Evolutionary conservation across 2,329 filamentous ascomycete genomes (phyloP).

Genomic region (Lojkania enalia): DNA sequence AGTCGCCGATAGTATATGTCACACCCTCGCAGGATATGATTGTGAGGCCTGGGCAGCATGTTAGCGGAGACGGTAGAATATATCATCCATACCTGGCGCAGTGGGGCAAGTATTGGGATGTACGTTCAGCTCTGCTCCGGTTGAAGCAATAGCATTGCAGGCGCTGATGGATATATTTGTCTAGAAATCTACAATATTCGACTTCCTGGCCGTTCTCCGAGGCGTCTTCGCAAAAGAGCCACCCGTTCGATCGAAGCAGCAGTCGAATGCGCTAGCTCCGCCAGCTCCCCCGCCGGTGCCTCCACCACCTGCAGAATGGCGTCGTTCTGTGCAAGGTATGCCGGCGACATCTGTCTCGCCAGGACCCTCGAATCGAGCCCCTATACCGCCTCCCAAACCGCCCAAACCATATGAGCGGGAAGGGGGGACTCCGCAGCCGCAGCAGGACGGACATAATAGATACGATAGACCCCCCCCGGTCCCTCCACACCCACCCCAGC

Average conservation of each 20-base stretch:
- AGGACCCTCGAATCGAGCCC: slow-evolving; percentile 27
- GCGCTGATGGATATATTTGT: slow-evolving; percentile 5
- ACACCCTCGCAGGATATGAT: slow-evolving; percentile 86
- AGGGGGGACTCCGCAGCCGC: slow-evolving; percentile 26
- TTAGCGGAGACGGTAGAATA: slow-evolving; percentile 87
- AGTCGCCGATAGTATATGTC: slow-evolving; percentile 85
- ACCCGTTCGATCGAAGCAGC: slow-evolving; percentile 74
- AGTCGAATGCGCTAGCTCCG: slow-evolving; percentile 29
- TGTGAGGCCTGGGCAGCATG: slow-evolving; percentile 89
- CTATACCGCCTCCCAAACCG: slow-evolving; percentile 53
- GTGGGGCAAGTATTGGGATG: slow-evolving; percentile 89
- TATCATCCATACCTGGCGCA: slow-evolving; percentile 95
- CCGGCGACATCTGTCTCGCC: slow-evolving; percentile 43
- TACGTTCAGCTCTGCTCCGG: slow-evolving; percentile 53
- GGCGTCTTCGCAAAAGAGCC: slow-evolving; percentile 95
- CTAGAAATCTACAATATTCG: slow-evolving; percentile 78
- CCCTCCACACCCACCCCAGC: slow-evolving; percentile 38
- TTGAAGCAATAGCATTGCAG: not conserved
- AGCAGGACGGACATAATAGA: slow-evolving; percentile 28
- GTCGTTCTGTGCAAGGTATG: slow-evolving; percentile 36
- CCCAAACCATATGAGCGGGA: slow-evolving; percentile 45
- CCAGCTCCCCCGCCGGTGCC: slow-evolving; percentile 39
- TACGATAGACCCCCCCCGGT: slow-evolving; percentile 39
- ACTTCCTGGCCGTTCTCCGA: slow-evolving; percentile 79
- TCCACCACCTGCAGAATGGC: slow-evolving; percentile 66